phyloP scores from a whole-genome alignment of 1,139 yeast species.

The Debaryomyces sp. region DNA sequence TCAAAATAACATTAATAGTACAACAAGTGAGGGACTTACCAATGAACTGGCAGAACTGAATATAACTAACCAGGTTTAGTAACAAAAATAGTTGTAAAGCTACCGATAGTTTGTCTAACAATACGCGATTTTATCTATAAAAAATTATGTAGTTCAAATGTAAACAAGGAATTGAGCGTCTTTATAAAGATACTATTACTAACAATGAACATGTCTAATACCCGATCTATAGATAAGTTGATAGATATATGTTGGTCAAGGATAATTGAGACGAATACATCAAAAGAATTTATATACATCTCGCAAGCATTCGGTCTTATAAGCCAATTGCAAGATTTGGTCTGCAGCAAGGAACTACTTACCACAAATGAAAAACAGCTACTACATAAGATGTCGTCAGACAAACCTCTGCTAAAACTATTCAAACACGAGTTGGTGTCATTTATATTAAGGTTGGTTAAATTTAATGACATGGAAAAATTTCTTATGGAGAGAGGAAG shows the following conservation, averaged over 20 bases:
- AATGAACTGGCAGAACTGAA: background rate
- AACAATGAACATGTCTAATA: background rate
- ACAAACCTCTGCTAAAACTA: slow-evolving; percentile 31
- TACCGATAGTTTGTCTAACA: background rate
- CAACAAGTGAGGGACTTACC: background rate
- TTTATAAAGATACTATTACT: background rate
- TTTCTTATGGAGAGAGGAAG: slow-evolving; percentile 30
- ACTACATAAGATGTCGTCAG: slow-evolving; percentile 28
- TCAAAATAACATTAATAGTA: background rate
- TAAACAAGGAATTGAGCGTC: background rate
- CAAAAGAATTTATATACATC: slow-evolving; percentile 26
- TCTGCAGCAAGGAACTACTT: slow-evolving; percentile 23
- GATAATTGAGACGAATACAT: slow-evolving; percentile 10
- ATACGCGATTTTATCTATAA: background rate
- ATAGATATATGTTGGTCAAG: slow-evolving; percentile 34
- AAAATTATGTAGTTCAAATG: background rate
- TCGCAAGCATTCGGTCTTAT: slow-evolving; percentile 31
- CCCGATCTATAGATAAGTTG: slow-evolving; percentile 18
- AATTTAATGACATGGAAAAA: slow-evolving; percentile 22
- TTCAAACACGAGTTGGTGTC: slow-evolving; percentile 28
- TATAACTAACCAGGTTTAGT: background rate
- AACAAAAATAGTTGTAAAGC: background rate
- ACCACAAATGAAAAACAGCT: slow-evolving; percentile 27
- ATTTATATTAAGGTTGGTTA: slow-evolving; percentile 34
- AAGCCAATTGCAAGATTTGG: slow-evolving; percentile 27